Base-by-base conservation (phyloP, 176 grass and related monocot genomes). In the Rhynchospora pubera region DNA sequence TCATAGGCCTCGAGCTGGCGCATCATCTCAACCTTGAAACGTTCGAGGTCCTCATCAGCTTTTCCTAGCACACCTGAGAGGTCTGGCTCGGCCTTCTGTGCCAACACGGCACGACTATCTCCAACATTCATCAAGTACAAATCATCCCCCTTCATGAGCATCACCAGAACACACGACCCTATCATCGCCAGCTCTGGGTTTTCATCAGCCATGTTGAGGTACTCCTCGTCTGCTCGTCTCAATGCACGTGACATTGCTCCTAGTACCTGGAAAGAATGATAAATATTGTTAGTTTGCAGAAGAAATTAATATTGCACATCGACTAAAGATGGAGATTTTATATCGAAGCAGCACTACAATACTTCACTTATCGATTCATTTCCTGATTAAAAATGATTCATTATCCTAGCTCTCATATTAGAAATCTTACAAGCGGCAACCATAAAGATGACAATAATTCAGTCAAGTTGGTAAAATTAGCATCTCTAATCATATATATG, bases 91-190 rank as follows among this genome's bases (percentile, higher is more conserved):
- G 78, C 78, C 23, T 81, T 88, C 67, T 87, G 88, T 59, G 88
- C 95, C 18, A 98, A 84, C 26, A 98, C 92, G 15, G 92, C 95
- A 59, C 95, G 95, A 87, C 95, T 98, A 63, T 98, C 95, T 2
- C 95, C 95, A 11, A 98, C 95, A 79, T 92, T 98, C 95, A 98
- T 98, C 11, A 86, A 45, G 87, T 93, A 98, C 11, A 98, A 88
- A 64, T 98, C 87, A 78, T 87, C 81, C 10, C 89, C 95, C 87
- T 85, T 94, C 79, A 93, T 87, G 6, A 98, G 83, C 89, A 89
- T 83, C 42, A 91, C 92, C 34, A 98, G 89, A 16, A 98, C 91
- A 73, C 95, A 98, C 2, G 95, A 98, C 0, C 95, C 95, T 74
- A 93, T 87, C 82, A 98, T 83, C 0, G 87, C 90, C 74, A 98